Conservation (phyloP, 305 asterid genomes). For the Solanum hybrid region DNA sequence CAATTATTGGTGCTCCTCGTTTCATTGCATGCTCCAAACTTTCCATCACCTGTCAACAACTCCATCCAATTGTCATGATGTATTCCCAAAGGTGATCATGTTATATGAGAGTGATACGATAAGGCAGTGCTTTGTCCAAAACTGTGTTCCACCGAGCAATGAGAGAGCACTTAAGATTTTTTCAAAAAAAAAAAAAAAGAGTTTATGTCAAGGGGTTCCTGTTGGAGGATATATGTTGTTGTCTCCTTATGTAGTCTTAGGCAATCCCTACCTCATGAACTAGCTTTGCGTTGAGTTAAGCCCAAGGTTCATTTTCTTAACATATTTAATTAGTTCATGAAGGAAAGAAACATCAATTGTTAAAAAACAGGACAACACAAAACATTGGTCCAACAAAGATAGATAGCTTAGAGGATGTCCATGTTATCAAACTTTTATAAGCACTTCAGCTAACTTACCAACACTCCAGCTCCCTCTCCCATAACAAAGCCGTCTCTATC, state of each 20-base stretch:
- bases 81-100: not conserved
- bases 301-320: not conserved
- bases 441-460: slow-evolving; percentile 34
- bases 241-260: not conserved
- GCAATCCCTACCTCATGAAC: not conserved
- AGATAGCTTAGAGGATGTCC: not conserved
- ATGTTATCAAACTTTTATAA: not conserved
- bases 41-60: slow-evolving; percentile 61
- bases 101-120: not conserved
- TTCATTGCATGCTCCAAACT: slow-evolving; percentile 88
- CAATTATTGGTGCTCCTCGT: slow-evolving; percentile 80
- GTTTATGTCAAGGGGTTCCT: not conserved
- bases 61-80: not conserved
- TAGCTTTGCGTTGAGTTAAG: not conserved
- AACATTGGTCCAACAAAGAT: not conserved
- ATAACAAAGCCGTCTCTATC: slow-evolving; percentile 85
- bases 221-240: not conserved
- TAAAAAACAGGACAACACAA: not conserved
- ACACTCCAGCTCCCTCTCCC: slow-evolving; percentile 91
- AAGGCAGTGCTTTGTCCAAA: not conserved
- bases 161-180: not conserved
- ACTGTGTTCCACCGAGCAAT: not conserved
- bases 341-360: not conserved
- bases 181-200: too few species aligned
- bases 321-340: not conserved